Evolutionary conservation across 2,329 filamentous ascomycete species (phyloP).

Genomic region (Epichloe coenophiala): DNA sequence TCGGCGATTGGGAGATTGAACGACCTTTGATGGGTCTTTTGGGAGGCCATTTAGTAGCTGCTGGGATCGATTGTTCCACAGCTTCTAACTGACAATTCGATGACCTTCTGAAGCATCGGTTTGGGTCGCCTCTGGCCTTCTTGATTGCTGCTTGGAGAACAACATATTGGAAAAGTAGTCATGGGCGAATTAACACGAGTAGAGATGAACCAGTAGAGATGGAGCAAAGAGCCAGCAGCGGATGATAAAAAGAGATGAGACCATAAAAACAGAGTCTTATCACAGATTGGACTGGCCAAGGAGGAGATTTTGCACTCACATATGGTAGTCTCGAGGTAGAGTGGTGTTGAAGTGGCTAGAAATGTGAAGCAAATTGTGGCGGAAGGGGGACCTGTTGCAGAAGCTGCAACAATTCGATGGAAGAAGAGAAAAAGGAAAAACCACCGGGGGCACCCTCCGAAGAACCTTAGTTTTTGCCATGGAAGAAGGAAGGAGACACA

Average conservation of each 20-base stretch:
- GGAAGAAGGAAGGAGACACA: constrained; percentile 2
- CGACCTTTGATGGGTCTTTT: constrained; percentile 1
- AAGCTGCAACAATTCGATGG: background rate
- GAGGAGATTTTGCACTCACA: background rate
- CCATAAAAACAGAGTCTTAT: background rate
- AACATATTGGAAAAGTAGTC: constrained; percentile 10
- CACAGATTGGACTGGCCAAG: background rate
- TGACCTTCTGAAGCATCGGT: constrained; percentile 1
- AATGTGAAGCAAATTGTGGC: background rate
- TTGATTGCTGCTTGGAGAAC: constrained; percentile 10
- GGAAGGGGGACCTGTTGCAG: background rate
- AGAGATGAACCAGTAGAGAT: constrained; percentile 3
- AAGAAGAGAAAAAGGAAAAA: background rate
- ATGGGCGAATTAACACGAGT: constrained; percentile 3
- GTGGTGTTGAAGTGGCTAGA: background rate
- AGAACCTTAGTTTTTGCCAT: background rate
- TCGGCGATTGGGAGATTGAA: constrained; percentile 3
- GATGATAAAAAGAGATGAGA: constrained; percentile 1
- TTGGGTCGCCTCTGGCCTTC: constrained; percentile 5
- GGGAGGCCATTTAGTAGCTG: constrained; percentile 1
- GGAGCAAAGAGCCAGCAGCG: constrained; percentile 2
- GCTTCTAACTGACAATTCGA: constrained; percentile 14
- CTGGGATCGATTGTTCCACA: constrained; percentile 13
- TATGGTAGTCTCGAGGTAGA: background rate
- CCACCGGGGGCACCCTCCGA: background rate